Base-by-base conservation (phyloP, 2,329 filamentous ascomycete genomes). In the Botryotinia calthae region DNA sequence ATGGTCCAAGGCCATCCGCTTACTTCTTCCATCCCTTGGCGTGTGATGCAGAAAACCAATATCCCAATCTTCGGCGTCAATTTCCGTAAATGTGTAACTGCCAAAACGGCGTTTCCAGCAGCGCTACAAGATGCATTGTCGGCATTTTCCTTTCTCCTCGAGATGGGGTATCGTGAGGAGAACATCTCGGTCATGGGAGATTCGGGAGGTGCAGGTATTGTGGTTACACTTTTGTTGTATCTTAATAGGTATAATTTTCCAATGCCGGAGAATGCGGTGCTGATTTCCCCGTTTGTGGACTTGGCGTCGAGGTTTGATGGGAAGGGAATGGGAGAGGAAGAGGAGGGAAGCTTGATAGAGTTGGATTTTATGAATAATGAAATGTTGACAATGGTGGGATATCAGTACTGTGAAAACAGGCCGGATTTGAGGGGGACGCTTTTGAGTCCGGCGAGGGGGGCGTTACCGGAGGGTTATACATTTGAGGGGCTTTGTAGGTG, bases 221-320 rank as follows among this genome's bases (percentile, higher is more conserved):
- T 34, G 8, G 18, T 66, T 40, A 66, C 63, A 9, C 8, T 66
- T 20, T 66, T 66, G 10, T 12, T 66, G 3, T 51, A 66, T 51
- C 46, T 66, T 1, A 34, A 37, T 20, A 40, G 34, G 18, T 34
- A 66, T 18, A 4, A 18, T 4, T 40, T 51, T n/a, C 46, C 63
- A 1, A 51, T 66, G 63, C 44, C 44, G 22, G 63, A 66, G n/a
- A 66, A 40, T 18, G 63, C 44, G 7, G 31, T 66, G 8, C 20
- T 66, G 63, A 37, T 66, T n/a, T 66, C 63, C 7, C 63, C 63
- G n/a, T 63, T 70, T 42, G 42, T 61, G 18, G 48, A 44, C n/a
- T 16, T 70, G 28, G 16, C 20, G 20, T 61, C 42, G 7, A 70
- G 37, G 9, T 46, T 62, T 62, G 40, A 46, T 34, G 42, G 66